Base-by-base conservation (phyloP, 179 eudicot species). In the Spinacia oleracea region DNA sequence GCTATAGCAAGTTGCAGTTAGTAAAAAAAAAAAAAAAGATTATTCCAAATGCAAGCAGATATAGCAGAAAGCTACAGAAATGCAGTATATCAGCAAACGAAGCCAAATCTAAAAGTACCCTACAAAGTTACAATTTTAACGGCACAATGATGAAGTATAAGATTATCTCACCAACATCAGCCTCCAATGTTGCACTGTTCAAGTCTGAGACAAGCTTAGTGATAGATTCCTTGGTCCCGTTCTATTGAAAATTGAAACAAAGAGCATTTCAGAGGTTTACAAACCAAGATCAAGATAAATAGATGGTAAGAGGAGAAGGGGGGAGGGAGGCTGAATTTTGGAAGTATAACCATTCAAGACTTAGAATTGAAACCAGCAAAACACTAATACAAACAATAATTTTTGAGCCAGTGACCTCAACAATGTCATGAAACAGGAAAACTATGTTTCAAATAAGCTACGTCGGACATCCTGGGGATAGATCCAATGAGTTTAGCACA, bases 141-240 rank as follows among this genome's bases (percentile, higher is more conserved):
- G 20, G 59, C 20, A 56, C 11, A 14, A 75, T 38, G 42, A 51
- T 64, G 69, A 82, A 59, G 18, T 63, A 78, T 71, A 59, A 70
- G 60, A 77, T 70, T 9, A 77, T 70, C 96, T 88, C 83, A 96
- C 98, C 99, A 80, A 96, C 99, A 89, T 96, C 97, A 86, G 92
- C 77, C 88, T 93, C 99, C 89, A 96, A 80, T 12, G 83, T 89
- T 51, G 96, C 96, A 71, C 84, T 93, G 88, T 96, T 96, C 84
- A 93, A 85, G 79, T 96, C 98, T 27, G 92, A 82, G 46, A 96
- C 89, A 77, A 96, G 99, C 89, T 96, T 92, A 76, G 81, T 82
- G 82, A 93, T 92, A 45, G 96, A 90, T 70, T 96, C 99, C 83
- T 90, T 96, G 74, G 94, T 89, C 80, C 99, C 99, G 77, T 93